Conservation (phyloP, 768 basidiomycete species). For the Lactifluus piperatus region DNA sequence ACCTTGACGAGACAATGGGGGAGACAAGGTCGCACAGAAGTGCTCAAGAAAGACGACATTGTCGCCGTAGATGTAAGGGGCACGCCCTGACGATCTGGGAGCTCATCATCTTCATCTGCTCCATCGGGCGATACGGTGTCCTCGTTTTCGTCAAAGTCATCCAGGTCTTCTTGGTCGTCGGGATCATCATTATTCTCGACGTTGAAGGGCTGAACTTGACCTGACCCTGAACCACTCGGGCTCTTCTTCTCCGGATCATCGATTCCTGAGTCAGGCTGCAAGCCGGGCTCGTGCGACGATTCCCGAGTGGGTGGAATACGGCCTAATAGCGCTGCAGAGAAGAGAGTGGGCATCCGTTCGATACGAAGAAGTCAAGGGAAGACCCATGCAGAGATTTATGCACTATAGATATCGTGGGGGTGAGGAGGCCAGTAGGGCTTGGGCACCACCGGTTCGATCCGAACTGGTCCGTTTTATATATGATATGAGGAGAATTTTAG, state of each 20-base stretch:
- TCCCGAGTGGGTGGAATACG: neutral
- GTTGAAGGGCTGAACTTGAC: neutral
- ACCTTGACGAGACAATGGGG: slow-evolving; percentile 15
- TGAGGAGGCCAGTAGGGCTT: no score
- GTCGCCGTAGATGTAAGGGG: neutral
- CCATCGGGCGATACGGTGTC: neutral
- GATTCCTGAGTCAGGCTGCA: neutral
- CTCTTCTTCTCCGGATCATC: slow-evolving; percentile 2
- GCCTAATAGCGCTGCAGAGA: neutral
- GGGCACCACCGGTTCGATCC: no score
- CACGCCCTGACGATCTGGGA: neutral
- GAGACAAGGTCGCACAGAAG: slow-evolving; percentile 3
- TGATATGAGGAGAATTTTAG: no score
- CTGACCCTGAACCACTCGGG: neutral
- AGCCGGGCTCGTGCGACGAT: neutral
- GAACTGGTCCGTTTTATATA: no score
- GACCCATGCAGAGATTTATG: neutral
- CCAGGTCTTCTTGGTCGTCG: neutral
- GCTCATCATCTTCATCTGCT: neutral
- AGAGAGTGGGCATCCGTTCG: neutral
- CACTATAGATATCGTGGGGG: neutral
- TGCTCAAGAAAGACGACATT: neutral
- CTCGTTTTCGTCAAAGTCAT: neutral
- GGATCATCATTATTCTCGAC: neutral
- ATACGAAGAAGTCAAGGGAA: neutral